Evolutionary conservation across 192 early-diverging fungal genomes (phyloP).

Genomic region (Phlyctochytrium bullatum): DNA sequence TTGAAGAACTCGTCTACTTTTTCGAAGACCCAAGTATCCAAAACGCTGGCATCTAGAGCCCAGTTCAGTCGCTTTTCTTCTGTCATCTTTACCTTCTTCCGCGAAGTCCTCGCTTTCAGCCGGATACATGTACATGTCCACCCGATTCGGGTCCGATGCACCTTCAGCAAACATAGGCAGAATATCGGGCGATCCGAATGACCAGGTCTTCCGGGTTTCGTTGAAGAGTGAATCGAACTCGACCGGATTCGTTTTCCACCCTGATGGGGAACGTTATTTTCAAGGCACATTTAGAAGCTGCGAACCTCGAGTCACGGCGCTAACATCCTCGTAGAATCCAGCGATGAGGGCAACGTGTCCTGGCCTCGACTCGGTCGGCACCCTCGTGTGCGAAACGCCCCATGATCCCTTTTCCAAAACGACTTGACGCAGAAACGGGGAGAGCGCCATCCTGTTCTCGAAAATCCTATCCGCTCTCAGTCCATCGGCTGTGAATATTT

Average conservation of each 20-base stretch:
- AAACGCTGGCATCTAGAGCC: conserved; percentile 67
- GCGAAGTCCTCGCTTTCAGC: conserved; percentile 87
- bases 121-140: conserved; percentile 91
- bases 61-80: conserved; percentile 13
- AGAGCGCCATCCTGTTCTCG: conserved; percentile 49
- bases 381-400: conserved; percentile 70
- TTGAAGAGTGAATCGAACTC: conserved; percentile 97
- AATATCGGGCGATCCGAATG: conserved; percentile 96
- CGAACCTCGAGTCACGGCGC: conserved; percentile 90
- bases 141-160: conserved; percentile 70
- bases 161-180: conserved; percentile 95
- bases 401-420: conserved; percentile 40
- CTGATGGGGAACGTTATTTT: conserved; percentile 42
- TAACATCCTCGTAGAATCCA: conserved; percentile 97
- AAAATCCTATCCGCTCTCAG: conserved; percentile 90
- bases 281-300: too few species aligned
- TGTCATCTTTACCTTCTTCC: conserved; percentile 29
- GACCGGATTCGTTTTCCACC: conserved; percentile 97
- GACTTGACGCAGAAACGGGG: conserved; percentile 42
- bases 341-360: conserved; percentile 98
- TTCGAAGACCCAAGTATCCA: conserved; percentile 94
- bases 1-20: conserved; percentile 72
- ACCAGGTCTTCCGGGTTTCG: conserved; percentile 90
- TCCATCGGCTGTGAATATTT: conserved; percentile 71
- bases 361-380: conserved; percentile 93